Conservation (phyloP, 1,284 basidiomycete genomes). For the Erythrobasidium hasegawianum region DNA sequence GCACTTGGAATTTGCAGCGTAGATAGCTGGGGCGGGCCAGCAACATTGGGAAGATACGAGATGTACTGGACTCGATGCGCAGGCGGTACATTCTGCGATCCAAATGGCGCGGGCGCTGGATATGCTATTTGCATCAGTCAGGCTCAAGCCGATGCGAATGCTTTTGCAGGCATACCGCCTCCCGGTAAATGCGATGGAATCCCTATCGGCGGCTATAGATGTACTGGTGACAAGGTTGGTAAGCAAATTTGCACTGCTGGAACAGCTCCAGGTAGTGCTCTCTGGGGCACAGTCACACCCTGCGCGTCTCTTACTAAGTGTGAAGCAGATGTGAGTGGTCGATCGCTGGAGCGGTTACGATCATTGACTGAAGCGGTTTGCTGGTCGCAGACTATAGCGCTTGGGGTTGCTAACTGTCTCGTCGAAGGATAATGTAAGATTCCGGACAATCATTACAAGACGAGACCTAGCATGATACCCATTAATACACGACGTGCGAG, state of each 20-base stretch:
- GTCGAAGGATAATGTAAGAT: neutral
- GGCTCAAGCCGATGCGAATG: neutral
- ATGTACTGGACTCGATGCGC: neutral
- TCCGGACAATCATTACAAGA: too few species aligned
- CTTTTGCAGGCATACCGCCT: neutral
- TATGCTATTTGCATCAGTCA: neutral
- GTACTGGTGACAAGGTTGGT: neutral
- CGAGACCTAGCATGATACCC: too few species aligned
- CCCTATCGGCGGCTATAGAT: neutral
- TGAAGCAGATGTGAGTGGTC: neutral
- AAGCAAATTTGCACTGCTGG: neutral
- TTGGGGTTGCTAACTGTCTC: neutral
- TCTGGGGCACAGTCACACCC: neutral
- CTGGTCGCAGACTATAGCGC: neutral
- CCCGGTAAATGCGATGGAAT: neutral
- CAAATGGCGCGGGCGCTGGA: neutral
- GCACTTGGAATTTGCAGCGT: neutral
- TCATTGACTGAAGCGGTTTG: too few species aligned
- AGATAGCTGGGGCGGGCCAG: neutral
- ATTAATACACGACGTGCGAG: too few species aligned
- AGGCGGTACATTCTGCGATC: constrained; percentile 3
- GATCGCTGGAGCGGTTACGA: too few species aligned
- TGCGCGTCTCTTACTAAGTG: neutral
- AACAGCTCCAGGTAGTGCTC: neutral
- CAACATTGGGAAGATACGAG: neutral